Conservation (phyloP, 2,329 filamentous ascomycete genomes). For the Sclerotinia glacialis region DNA sequence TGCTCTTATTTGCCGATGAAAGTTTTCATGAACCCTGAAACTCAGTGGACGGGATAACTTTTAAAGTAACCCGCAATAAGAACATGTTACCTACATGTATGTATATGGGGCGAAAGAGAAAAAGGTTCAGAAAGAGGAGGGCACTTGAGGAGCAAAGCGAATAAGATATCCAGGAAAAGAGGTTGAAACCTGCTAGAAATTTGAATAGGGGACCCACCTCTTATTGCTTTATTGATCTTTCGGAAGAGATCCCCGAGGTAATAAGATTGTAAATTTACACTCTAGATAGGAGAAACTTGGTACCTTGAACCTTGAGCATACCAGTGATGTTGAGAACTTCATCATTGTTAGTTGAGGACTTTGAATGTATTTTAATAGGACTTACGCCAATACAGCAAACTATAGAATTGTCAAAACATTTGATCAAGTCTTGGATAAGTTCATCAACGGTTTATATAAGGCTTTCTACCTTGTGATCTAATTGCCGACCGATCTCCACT, state of each 20-base stretch:
- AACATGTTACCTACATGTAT: not conserved
- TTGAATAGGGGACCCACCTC: not conserved
- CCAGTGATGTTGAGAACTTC: not conserved
- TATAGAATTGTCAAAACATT: too few species aligned
- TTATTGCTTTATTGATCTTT: constrained; percentile 1
- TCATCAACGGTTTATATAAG: not conserved
- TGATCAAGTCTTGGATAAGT: too few species aligned
- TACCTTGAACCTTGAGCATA: constrained; percentile 6
- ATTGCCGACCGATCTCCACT: constrained; percentile 3
- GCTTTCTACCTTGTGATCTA: not conserved
- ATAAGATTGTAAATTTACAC: not conserved
- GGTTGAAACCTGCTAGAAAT: not conserved
- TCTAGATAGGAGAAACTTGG: not conserved
- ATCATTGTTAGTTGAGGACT: not conserved
- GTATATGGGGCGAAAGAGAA: not conserved
- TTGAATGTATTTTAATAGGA: not conserved
- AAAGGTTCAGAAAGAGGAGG: not conserved
- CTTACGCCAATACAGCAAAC: too few species aligned
- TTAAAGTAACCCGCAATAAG: not conserved
- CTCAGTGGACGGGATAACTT: not conserved
- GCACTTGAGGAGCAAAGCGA: not conserved
- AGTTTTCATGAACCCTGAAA: not conserved
- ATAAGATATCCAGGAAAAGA: not conserved
- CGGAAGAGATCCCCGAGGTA: constrained; percentile 11
- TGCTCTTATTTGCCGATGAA: not conserved